Evolutionary conservation across 2,329 filamentous ascomycete species (phyloP).

Genomic region (Tolypocladium paradoxum): DNA sequence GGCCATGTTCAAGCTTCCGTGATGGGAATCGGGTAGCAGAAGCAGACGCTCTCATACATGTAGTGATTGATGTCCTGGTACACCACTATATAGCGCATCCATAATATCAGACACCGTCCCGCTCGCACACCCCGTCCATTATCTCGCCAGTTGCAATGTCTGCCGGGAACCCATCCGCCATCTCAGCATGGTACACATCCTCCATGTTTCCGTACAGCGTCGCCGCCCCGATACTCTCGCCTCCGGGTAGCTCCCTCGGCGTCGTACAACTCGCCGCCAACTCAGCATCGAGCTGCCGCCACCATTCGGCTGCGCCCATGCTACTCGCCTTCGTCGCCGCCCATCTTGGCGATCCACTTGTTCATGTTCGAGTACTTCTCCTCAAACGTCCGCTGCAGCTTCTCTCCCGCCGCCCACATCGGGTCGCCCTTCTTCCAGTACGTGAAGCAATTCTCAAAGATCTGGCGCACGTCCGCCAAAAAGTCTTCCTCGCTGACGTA

Average conservation of each 20-base stretch:
- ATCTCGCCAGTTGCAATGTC: background rate
- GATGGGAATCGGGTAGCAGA: background rate
- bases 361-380: conserved; percentile 49
- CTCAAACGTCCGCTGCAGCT: conserved; percentile 46
- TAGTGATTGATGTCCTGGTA: background rate
- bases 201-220: too few species aligned
- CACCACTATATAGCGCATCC: background rate
- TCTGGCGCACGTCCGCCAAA: conserved; percentile 45
- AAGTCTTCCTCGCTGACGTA: conserved; percentile 45
- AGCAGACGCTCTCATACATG: background rate
- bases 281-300: background rate
- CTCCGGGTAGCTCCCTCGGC: background rate
- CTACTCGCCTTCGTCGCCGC: conserved; percentile 22
- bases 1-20: background rate
- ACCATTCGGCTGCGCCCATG: background rate
- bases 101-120: background rate
- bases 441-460: conserved; percentile 53
- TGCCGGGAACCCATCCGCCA: background rate
- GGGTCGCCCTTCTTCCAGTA: conserved; percentile 47
- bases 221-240: background rate
- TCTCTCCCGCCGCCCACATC: conserved; percentile 45
- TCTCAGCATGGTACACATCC: background rate
- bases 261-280: background rate
- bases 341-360: conserved; percentile 48
- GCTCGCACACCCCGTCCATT: background rate